Percentiles rank a stretch among this genome's conserved stretches.
Conservation (phyloP, 2,329 filamentous ascomycete species). For the Verticillium nubilum region DNA sequence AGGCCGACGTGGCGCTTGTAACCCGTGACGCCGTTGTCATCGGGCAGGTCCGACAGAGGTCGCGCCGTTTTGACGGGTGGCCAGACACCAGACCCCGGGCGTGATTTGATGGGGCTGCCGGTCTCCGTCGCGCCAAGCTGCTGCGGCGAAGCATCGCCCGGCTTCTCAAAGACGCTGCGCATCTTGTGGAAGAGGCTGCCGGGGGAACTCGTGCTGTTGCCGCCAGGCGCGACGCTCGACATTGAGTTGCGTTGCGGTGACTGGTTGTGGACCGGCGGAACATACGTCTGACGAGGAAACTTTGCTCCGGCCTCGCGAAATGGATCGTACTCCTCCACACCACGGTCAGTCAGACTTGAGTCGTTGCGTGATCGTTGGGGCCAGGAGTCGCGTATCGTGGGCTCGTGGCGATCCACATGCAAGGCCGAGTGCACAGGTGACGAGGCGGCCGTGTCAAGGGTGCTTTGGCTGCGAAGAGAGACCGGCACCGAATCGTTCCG, state of each 20-base stretch:
- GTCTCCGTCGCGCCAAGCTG: not conserved
- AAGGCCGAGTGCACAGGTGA: conserved; percentile 22
- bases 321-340: conserved; percentile 17
- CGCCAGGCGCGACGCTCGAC: conserved; percentile 2
- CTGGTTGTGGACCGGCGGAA: conserved; percentile 1
- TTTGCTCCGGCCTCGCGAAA: conserved; percentile 15
- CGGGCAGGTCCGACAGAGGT: conserved; percentile 8
- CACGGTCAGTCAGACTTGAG: conserved; percentile 15
- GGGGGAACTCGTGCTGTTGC: conserved; percentile 12
- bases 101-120: conserved; percentile 15
- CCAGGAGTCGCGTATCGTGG: conserved; percentile 25
- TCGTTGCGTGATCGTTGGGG: conserved; percentile 16
- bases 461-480: conserved; percentile 28
- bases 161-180: conserved; percentile 32
- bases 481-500: conserved; percentile 24
- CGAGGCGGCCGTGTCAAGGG: conserved; percentile 24
- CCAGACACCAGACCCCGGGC: conserved; percentile 18
- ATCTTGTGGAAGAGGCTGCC: conserved; percentile 31
- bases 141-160: not conserved
- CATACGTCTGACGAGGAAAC: conserved; percentile 1
- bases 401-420: conserved; percentile 22
- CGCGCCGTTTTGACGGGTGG: conserved; percentile 8
- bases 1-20: conserved; percentile 8
- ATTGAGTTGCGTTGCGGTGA: conserved; percentile 2
- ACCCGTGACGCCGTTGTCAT: conserved; percentile 9